Conservation (phyloP, 306 rosid genomes). For the Betula pendula region DNA sequence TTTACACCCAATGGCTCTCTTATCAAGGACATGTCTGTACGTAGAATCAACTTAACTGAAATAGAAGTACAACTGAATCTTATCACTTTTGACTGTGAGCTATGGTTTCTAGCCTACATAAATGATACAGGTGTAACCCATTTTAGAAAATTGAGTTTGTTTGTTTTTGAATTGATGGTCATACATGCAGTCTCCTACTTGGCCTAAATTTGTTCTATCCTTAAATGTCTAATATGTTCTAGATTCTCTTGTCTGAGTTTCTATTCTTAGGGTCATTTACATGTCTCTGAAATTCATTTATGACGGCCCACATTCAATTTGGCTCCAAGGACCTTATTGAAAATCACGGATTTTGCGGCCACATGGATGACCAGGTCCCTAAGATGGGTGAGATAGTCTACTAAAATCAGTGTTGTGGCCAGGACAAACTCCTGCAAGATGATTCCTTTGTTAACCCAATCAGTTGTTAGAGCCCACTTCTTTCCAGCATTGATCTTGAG, state of each 20-base stretch:
- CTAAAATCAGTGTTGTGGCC: background rate
- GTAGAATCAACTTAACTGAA: background rate
- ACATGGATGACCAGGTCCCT: too few relatives aligned
- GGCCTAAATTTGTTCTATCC: background rate
- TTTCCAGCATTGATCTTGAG: background rate
- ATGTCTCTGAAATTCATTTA: background rate
- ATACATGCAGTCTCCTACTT: background rate
- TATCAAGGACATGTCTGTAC: constrained; percentile 8
- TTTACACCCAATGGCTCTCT: constrained; percentile 7
- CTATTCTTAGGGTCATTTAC: background rate
- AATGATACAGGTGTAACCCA: background rate
- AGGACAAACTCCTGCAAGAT: background rate
- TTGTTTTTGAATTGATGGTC: background rate
- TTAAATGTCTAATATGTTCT: background rate
- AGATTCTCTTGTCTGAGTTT: background rate
- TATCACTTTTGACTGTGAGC: background rate
- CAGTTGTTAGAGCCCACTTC: background rate
- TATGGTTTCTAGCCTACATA: background rate
- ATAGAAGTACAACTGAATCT: background rate
- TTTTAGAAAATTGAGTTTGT: background rate
- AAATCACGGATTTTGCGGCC: background rate
- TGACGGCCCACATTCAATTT: background rate
- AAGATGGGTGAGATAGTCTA: background rate
- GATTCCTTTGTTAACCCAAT: background rate
- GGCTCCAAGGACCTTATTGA: background rate